Evolutionary conservation across 2,329 filamentous ascomycete species (phyloP).

Genomic region (Amphichorda felina): DNA sequence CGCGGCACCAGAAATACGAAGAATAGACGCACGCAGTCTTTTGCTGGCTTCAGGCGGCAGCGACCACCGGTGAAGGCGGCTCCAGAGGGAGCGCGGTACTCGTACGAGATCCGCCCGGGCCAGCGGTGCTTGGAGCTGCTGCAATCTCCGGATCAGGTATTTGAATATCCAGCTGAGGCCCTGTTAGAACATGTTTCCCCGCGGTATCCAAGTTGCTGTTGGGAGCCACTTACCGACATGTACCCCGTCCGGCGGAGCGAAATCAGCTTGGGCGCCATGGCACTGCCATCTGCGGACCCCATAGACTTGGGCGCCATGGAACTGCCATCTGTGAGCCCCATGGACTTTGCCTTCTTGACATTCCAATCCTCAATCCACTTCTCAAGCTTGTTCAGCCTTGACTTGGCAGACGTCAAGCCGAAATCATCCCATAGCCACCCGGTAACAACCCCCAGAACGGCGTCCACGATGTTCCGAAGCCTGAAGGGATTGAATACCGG

Average conservation of each 20-base stretch:
- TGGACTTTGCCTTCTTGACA: conserved; percentile 40
- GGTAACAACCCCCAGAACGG: conserved; percentile 66
- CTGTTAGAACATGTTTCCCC: conserved; percentile 8
- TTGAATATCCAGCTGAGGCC: conserved; percentile 61
- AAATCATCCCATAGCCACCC: conserved; percentile 94
- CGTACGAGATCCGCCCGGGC: conserved; percentile 24
- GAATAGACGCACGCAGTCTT: neutral
- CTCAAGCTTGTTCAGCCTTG: conserved; percentile 58
- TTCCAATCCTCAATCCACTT: conserved; percentile 85
- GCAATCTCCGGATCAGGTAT: conserved; percentile 68
- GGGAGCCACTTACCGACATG: conserved; percentile 58
- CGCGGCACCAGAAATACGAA: neutral
- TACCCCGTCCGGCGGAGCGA: conserved; percentile 75
- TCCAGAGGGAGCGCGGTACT: conserved; percentile 20
- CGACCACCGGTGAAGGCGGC: conserved; percentile 6
- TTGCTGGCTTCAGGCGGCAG: neutral
- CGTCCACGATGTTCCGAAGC: conserved; percentile 68
- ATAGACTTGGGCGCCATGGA: conserved; percentile 45
- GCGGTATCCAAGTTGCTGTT: too few relatives aligned
- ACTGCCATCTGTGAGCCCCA: conserved; percentile 36
- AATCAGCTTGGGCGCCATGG: conserved; percentile 57
- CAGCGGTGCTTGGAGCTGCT: conserved; percentile 30
- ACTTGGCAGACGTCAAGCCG: conserved; percentile 66
- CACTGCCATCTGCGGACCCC: conserved; percentile 35
- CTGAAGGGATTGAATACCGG: conserved; percentile 72